Evolutionary conservation across 192 early-diverging fungal genomes (phyloP).

Genomic region (Helicostylum pulchrum): DNA sequence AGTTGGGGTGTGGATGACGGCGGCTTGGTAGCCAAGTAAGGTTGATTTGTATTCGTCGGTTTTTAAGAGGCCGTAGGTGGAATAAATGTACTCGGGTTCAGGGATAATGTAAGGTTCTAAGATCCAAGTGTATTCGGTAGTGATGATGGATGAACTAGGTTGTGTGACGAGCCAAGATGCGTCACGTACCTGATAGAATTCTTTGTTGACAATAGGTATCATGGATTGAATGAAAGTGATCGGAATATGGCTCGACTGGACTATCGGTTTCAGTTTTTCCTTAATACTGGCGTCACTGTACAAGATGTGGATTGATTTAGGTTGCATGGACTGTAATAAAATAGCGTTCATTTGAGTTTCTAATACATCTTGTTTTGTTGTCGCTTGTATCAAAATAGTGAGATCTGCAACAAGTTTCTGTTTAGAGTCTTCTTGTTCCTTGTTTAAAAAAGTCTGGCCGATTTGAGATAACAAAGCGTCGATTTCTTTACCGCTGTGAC

Average conservation of each 20-base stretch:
- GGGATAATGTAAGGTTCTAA: constrained; percentile 1
- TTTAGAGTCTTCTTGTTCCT: not conserved
- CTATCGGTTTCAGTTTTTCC: not conserved
- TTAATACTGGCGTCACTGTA: not conserved
- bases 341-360: not conserved
- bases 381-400: too few relatives aligned
- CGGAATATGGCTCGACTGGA: not conserved
- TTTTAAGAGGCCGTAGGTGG: constrained; percentile 13
- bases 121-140: not conserved
- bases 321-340: not conserved
- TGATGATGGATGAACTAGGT: not conserved
- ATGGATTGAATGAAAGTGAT: not conserved
- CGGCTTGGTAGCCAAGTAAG: constrained; percentile 42
- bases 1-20: constrained; percentile 12
- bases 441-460: too few relatives aligned
- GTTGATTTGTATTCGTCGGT: constrained; percentile 42
- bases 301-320: not conserved
- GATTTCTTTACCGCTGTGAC: too few relatives aligned
- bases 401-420: too few relatives aligned
- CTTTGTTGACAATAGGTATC: not conserved
- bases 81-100: not conserved
- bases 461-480: too few relatives aligned
- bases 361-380: too few relatives aligned
- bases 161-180: not conserved
- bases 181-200: not conserved